Conservation (phyloP, 768 basidiomycete genomes). For the Pisolithus albus region DNA sequence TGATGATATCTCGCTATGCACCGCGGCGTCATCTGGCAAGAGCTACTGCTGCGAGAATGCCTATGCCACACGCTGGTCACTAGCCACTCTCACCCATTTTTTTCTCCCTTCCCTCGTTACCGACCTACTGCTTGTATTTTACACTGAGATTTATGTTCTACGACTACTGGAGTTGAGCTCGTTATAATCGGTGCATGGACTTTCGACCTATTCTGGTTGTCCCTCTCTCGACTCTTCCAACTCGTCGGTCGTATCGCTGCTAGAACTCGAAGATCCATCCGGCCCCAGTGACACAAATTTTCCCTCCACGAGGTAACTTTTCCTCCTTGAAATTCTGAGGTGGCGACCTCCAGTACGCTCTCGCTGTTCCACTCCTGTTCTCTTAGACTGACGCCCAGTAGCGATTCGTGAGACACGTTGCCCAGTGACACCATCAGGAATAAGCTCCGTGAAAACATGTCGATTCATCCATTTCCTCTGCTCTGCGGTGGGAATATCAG, state of each 20-base stretch:
- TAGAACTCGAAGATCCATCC: neutral
- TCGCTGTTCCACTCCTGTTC: neutral
- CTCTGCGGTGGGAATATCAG: neutral
- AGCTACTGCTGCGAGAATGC: too few relatives aligned
- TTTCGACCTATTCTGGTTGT: neutral
- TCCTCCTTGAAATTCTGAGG: neutral
- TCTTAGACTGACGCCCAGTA: neutral
- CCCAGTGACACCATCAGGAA: neutral
- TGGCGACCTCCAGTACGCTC: neutral
- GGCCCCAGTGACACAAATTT: neutral
- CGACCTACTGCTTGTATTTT: too few relatives aligned
- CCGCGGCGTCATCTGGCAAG: too few relatives aligned
- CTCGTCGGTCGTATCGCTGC: neutral
- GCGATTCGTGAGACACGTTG: neutral
- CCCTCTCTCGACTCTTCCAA: neutral
- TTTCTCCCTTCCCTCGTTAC: too few relatives aligned
- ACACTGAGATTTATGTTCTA: too few relatives aligned
- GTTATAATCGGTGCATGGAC: conserved; percentile 4
- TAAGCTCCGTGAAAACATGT: neutral
- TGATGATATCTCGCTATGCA: too few relatives aligned
- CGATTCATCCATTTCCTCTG: neutral
- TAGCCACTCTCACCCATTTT: too few relatives aligned
- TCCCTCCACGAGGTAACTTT: neutral
- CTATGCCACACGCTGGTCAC: too few relatives aligned
- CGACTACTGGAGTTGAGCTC: conserved; percentile 1